phyloP scores from a whole-genome alignment of 805 yeast genomes.

The Maudiozyma bulderi region DNA sequence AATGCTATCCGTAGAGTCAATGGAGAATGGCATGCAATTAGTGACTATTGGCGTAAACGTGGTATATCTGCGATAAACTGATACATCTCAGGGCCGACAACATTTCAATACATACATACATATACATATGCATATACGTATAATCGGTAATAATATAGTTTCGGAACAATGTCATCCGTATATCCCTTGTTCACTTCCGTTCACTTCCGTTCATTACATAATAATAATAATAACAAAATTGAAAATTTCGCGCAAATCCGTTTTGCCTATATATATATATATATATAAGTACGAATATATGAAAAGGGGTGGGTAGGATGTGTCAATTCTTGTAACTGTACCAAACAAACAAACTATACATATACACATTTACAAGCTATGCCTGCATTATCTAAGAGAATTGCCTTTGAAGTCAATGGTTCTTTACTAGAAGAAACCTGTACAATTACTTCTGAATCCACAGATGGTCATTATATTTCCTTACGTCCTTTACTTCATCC shows the following conservation, averaged over 20 bases:
- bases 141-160: too few relatives aligned
- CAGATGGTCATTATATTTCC: slow-evolving; percentile 28
- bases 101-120: too few relatives aligned
- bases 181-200: too few relatives aligned
- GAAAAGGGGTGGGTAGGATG: too few relatives aligned
- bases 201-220: too few relatives aligned
- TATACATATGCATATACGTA: too few relatives aligned
- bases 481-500: slow-evolving; percentile 31
- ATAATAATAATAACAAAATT: too few relatives aligned
- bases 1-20: slow-evolving; percentile 39
- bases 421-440: slow-evolving; percentile 23
- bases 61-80: slow-evolving; percentile 33
- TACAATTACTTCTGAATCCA: slow-evolving; percentile 25
- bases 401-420: slow-evolving; percentile 23
- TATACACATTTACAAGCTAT: slow-evolving; percentile 5
- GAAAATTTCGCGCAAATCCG: too few relatives aligned
- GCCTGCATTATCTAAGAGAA: slow-evolving; percentile 27
- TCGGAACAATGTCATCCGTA: too few relatives aligned
- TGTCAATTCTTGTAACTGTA: neutral
- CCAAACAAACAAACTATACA: neutral
- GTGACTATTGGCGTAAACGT: slow-evolving; percentile 84
- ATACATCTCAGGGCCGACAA: too few relatives aligned
- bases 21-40: slow-evolving; percentile 56
- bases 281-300: too few relatives aligned
- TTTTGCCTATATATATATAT: too few relatives aligned